Conservation (phyloP, 2,329 filamentous ascomycete genomes). For the Chaetomium strumarium region DNA sequence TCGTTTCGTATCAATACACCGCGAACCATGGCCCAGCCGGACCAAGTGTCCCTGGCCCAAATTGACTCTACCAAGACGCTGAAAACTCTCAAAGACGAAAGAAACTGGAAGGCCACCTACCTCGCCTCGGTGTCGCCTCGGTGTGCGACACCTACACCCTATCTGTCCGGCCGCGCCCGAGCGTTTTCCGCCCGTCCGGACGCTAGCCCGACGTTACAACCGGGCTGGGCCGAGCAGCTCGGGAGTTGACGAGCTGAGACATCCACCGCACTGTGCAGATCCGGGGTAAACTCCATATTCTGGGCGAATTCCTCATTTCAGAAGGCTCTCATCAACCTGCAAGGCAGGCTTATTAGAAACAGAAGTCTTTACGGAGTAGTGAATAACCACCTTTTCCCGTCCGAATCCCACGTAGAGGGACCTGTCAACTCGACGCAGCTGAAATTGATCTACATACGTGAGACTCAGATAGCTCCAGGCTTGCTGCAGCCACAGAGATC, state of each 20-base stretch:
- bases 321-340: background rate
- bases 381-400: background rate
- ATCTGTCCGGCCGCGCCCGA: constrained; percentile 3
- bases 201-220: background rate
- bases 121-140: too few relatives aligned
- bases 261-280: background rate
- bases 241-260: background rate
- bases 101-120: too few relatives aligned
- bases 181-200: constrained; percentile 11
- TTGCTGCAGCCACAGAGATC: too few relatives aligned
- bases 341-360: background rate
- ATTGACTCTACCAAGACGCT: too few relatives aligned
- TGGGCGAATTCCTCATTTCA: background rate
- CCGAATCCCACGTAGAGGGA: too few relatives aligned
- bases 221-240: constrained; percentile 11
- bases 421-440: too few relatives aligned
- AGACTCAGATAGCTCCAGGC: too few relatives aligned
- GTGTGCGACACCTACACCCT: background rate
- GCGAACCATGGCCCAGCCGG: too few relatives aligned
- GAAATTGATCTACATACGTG: too few relatives aligned
- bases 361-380: background rate
- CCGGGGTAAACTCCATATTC: background rate
- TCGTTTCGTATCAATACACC: too few relatives aligned
- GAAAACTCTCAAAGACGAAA: too few relatives aligned
- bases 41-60: too few relatives aligned